phyloP scores from a whole-genome alignment of 495 filamentous ascomycete species.

The Aspergillus affinis region DNA sequence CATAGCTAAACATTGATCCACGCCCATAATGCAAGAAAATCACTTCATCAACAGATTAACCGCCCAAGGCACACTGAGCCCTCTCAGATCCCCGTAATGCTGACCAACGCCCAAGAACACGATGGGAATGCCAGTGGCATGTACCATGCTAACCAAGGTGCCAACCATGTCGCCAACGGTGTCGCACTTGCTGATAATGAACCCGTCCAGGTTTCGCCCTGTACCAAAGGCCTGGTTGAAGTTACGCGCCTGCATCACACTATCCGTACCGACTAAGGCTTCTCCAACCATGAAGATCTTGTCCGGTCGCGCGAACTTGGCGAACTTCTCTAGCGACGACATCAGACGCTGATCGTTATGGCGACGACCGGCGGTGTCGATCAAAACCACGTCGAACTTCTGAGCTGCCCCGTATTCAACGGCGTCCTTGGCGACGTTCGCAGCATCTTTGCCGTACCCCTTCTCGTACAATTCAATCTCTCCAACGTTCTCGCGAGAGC shows the following conservation, averaged over 20 bases:
- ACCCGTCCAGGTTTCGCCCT: conserved; percentile 80
- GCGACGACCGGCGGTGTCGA: conserved; percentile 91
- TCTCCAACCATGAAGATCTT: conserved; percentile 99
- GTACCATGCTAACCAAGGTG: conserved; percentile 94
- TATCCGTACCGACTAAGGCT: conserved; percentile 91
- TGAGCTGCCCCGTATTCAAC: conserved; percentile 73
- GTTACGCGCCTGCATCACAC: conserved; percentile 90
- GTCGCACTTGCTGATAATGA: conserved; percentile 98
- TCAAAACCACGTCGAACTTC: conserved; percentile 88
- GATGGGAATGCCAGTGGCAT: conserved; percentile 93
- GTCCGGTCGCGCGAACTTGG: conserved; percentile 89
- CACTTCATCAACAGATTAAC: conserved; percentile 74
- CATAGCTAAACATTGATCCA: not conserved
- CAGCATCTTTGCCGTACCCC: conserved; percentile 96
- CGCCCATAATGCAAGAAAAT: conserved; percentile 5
- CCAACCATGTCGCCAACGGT: conserved; percentile 99
- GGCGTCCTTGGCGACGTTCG: conserved; percentile 91
- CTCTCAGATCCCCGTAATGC: conserved; percentile 94
- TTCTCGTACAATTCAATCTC: conserved; percentile 89
- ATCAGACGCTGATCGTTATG: conserved; percentile 96
- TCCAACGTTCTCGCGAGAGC: conserved; percentile 71
- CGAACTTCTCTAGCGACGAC: conserved; percentile 94
- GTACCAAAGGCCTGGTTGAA: conserved; percentile 91
- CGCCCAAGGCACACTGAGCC: conserved; percentile 89
- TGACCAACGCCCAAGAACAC: conserved; percentile 93